Base-by-base conservation (phyloP, 305 asterid genomes). In the Fraxinus sp. region DNA sequence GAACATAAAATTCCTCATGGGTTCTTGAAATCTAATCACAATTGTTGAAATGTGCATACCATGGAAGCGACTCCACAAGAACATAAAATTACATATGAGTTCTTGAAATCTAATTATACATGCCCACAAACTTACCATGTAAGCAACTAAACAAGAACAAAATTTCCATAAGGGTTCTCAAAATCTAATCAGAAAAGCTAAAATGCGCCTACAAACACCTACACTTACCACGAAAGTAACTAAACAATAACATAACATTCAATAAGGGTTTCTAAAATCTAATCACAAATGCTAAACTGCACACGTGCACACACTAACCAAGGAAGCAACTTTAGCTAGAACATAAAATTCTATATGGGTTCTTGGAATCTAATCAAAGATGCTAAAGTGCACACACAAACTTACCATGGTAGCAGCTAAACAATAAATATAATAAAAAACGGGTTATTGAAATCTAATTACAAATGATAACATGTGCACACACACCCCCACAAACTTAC, bases 211-310 rank as follows among this genome's bases (percentile, higher is more conserved):
- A 49, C 71, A 71, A 13, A 3, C 20, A 14, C 59, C 18, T 4
- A 14, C 22, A 14, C 20, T 28, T 82, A 95, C 98, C 94, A 91
- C 49, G 32, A 95, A 89, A 85, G 97, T 97, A 85, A 93, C 92
- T 81, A 93, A 84, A 6, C 4, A 35, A 3, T 4, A 72, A 39
- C 10, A 20, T 6, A 28, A 3, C 7, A 5, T 14, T 62, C 16
- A 16, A 22, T 22, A 20, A 8, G 14, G 72, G 33, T 9, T 22
- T 5, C 11, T 62, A n/a, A 62, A 62, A 20, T 62, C 14, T 9
- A 13, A 74, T 0, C 4, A 2, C 41, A 81, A 57, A 2, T 1
- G 16, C 5, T 5, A 71, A 39, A 64, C 3, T 62, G 72, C 7
- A 4, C 62, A 49, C 57, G 2, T 24, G 72, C 7, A 1, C 62